Conservation (phyloP, 805 yeast species). For the Barnettozyma wickerhamii region DNA sequence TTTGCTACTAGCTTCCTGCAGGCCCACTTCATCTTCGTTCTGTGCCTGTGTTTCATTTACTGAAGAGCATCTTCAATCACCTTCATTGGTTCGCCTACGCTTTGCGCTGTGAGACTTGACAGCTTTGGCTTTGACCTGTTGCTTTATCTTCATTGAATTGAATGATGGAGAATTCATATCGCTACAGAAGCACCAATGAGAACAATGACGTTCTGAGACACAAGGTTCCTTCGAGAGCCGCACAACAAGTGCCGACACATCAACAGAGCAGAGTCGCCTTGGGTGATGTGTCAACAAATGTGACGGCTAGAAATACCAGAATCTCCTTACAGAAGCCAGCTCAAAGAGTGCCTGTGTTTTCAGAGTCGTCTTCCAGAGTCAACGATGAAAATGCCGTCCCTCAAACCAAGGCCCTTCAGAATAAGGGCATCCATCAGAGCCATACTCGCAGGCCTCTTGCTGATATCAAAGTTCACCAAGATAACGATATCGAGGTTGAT, state of each 20-base stretch:
- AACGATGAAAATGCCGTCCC: constrained; percentile 22
- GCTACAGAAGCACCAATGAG: constrained; percentile 20
- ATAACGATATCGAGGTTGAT: constrained; percentile 9
- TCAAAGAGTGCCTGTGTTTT: constrained; percentile 22
- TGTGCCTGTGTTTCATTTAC: no score
- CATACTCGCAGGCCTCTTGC: constrained; percentile 21
- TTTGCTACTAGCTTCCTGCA: no score
- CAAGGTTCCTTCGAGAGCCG: constrained; percentile 13
- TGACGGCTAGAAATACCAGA: constrained; percentile 9
- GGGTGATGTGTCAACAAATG: constrained; percentile 22
- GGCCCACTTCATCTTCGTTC: no score
- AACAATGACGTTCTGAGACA: constrained; percentile 20
- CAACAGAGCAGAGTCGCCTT: constrained; percentile 19
- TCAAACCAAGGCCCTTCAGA: constrained; percentile 1
- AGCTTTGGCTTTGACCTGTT: no score
- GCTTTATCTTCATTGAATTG: neutral
- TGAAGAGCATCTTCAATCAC: no score
- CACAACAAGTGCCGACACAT: neutral
- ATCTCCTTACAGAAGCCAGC: constrained; percentile 16
- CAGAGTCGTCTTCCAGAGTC: constrained; percentile 7
- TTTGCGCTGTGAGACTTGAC: no score
- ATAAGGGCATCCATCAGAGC: neutral
- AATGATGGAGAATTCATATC: constrained; percentile 15
- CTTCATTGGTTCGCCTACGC: no score
- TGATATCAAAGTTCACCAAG: constrained; percentile 23